Base-by-base conservation (phyloP, 768 basidiomycete genomes). In the Pholiota molesta region DNA sequence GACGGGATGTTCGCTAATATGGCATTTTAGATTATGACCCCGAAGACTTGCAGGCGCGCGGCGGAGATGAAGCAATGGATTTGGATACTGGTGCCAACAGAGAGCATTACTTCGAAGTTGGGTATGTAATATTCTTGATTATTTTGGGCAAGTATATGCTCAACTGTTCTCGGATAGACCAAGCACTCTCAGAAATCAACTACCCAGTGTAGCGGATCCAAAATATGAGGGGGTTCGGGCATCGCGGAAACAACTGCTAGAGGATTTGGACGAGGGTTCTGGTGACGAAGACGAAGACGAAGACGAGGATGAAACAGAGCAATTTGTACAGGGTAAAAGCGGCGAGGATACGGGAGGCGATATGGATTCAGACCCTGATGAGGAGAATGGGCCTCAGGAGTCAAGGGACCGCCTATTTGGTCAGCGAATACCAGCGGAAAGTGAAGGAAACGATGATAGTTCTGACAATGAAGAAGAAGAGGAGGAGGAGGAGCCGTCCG, bases 41-140 rank as follows among this genome's bases (percentile, higher is more conserved):
- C 11, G 94, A 95, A 72, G 86, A 89, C 65, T 70, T 82, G 66
- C 86, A 86, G 35, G 85, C 83, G 52, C 78, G 80, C 62, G 83
- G 78, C 33, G 71, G 74, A 19, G 79, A 83, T 40, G 77, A 81
- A 63, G 75, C 71, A 19, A 69, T 70, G 53, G 64, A 64, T 47
- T 71, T 57, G 35, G 72, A 82, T 45, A 63, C 73, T 39, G 72
- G 68, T 40, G 79, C 75, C 11, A 68, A 78, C 0, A 81, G 89
- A 67, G 88, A 89, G 66, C 95, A 97, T 74, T 97, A 97, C 73
- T 70, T 94, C 45, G 87, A 91, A 67, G 92, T 96, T 40, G 92
- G 92, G 92, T 94, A 72, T 62, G 85, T 76, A 52, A 35, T 55
- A 14, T 52, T 29, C 6, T 23, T 63, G 23, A 59, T 52, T 62